phyloP scores from a whole-genome alignment of 2,329 filamentous ascomycete species.

The Colletotrichum sp. region DNA sequence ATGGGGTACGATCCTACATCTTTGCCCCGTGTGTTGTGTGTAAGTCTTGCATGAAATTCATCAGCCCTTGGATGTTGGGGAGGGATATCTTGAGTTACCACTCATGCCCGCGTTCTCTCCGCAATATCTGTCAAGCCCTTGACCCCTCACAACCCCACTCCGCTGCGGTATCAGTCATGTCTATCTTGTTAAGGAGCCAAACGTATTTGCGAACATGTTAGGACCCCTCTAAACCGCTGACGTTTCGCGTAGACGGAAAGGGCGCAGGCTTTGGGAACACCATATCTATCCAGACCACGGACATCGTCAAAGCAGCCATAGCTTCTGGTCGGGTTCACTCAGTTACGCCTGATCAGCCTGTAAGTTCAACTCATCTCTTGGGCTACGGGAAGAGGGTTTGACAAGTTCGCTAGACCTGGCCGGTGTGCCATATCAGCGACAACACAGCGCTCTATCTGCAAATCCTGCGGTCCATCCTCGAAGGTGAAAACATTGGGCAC shows the following conservation, averaged over 20 bases:
- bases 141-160: neutral
- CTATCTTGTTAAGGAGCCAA: accelerated
- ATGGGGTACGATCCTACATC: neutral
- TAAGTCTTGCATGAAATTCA: neutral
- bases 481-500: neutral
- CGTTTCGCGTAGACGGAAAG: neutral
- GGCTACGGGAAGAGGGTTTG: neutral
- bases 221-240: neutral
- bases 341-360: neutral
- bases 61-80: accelerated
- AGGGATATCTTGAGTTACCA: accelerated
- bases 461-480: neutral
- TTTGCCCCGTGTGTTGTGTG: neutral
- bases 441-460: neutral
- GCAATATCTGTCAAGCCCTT: neutral
- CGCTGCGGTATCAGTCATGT: too few species aligned
- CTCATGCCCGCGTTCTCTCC: neutral
- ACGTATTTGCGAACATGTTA: accelerated
- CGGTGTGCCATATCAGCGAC: neutral
- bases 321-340: neutral
- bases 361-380: accelerated
- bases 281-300: neutral
- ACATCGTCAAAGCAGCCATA: neutral
- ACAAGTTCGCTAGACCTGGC: neutral
- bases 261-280: neutral